Base-by-base conservation (phyloP, 2,329 filamentous ascomycete species). In the Moelleriella libera region DNA sequence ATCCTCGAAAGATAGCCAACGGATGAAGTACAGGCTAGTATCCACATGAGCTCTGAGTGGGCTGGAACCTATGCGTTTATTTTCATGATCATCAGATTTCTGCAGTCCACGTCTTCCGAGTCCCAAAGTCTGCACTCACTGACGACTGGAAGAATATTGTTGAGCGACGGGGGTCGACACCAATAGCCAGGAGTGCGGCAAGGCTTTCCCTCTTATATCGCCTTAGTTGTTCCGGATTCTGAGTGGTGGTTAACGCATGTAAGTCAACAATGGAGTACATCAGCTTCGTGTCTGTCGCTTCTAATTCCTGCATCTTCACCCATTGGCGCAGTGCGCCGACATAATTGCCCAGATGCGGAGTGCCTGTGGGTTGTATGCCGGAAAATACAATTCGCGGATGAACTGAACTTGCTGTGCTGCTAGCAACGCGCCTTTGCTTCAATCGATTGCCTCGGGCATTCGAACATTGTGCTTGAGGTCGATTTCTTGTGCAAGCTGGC, bases 1-100 rank as follows among this genome's bases (percentile, higher is more conserved):
- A 98, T 98, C n/a, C 92, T 76, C 8, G 84, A 84, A n/a, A 98
- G 70, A 65, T 95, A 94, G 40, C 92, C 92, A 64, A 92, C 88
- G 5, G 86, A 90, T 29, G 92, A 86, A 46, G 85, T 85, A 54
- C 89, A 96, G 60, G 87, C 90, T 51, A 98, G 68, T 59, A 97
- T 88, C 92, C 92, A 98, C 85, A 95, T 94, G 52, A 98, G 74
- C 64, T 97, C 89, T 4, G 85, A 70, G 66, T 97, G 92, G 44
- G 82, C 81, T 14, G 80, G 72, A 2, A 89, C 81, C 79, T 86
- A 30, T 9, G 21, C 21, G 21, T 21, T 21, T 21, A 3, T 21
- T 21, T 21, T 21, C 21, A 3, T 21, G 21, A 21, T 21, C 21
- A 21, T 21, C 21, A 21, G 21, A 21, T 21, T 3, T 21, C 21